Evolutionary conservation across 768 basidiomycete genomes (phyloP), one percentile per base, ranked within the genome.

Genomic region (Kwoniella pini): DNA sequence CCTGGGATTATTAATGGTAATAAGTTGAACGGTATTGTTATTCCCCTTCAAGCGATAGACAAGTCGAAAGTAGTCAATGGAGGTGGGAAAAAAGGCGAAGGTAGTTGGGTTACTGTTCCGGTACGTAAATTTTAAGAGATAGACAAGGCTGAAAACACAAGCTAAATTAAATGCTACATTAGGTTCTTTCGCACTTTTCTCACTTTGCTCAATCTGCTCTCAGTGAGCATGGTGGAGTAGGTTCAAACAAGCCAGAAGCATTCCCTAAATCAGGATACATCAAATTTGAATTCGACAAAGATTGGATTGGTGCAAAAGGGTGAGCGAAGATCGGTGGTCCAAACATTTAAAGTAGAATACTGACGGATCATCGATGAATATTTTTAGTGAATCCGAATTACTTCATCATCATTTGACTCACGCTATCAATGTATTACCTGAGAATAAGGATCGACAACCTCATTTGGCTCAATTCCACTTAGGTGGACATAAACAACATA

Each of bases 221-320:
- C 7, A 30, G 48, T 3, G 48, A 50, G 28, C 30, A 66, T 64
- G 11, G 65, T 62, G 21, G 15, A 11, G 49, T 57, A 27, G 61
- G 49, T 15, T 7, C 19, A 0, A 57, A 53, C 42, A 51, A 62
- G 33, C 42, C 30, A 24, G 60, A 63, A 13, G 7, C 19, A 24
- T 46, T 39, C 33, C 59, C 65, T n/a, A 71, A 71, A 54, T 64
- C 69, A 11, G 75, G 75, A 7, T 55, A 58, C 21, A 73, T 77
- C 70, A 63, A 66, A 54, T 69, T 77, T 49, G 67, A 74, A 43
- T 77, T 77, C 59, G 75, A 77, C 67, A 75, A 71, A 56, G 73
- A 75, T 27, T 77, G 75, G 75, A 71, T 77, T 48, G 75, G 75
- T 40, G 75, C 75, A 26, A 75, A 77, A 62, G 75, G 58, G 75